Evolutionary conservation across 495 filamentous ascomycete species (phyloP).

Genomic region (Penicillium bovifimosum): DNA sequence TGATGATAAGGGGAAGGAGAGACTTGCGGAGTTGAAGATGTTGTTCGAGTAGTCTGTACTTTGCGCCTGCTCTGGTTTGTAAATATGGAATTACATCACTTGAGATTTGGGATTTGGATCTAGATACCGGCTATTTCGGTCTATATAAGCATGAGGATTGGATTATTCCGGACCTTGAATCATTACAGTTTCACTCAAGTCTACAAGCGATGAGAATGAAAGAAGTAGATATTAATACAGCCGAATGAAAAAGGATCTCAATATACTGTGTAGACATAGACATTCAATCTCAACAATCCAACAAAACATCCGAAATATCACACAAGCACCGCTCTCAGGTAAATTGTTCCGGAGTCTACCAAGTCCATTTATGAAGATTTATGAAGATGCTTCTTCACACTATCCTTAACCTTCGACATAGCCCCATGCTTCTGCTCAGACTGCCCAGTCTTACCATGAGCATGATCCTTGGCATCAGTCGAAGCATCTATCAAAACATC

Average conservation of each 20-base stretch:
- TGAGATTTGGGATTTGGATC: background rate
- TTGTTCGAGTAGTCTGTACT: slow-evolving; percentile 62
- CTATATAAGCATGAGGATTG: background rate
- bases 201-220: background rate
- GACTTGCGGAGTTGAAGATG: slow-evolving; percentile 91
- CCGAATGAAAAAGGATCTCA: background rate
- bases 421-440: slow-evolving; percentile 13
- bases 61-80: background rate
- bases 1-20: slow-evolving; percentile 83
- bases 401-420: slow-evolving; percentile 31
- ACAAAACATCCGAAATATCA: background rate
- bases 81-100: background rate
- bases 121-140: background rate
- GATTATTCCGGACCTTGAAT: too few species aligned
- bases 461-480: background rate
- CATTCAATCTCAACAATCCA: background rate
- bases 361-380: background rate
- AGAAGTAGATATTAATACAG: slow-evolving; percentile 1
- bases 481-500: background rate
- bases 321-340: too few species aligned
- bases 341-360: too few species aligned
- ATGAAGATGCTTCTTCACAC: slow-evolving; percentile 27
- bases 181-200: background rate
- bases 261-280: too few species aligned
- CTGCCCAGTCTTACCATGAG: slow-evolving; percentile 2